Evolutionary conservation across 2,329 filamentous ascomycete genomes (phyloP), one percentile per base, ranked within the genome.

Genomic region (Colletotrichum paranaense): DNA sequence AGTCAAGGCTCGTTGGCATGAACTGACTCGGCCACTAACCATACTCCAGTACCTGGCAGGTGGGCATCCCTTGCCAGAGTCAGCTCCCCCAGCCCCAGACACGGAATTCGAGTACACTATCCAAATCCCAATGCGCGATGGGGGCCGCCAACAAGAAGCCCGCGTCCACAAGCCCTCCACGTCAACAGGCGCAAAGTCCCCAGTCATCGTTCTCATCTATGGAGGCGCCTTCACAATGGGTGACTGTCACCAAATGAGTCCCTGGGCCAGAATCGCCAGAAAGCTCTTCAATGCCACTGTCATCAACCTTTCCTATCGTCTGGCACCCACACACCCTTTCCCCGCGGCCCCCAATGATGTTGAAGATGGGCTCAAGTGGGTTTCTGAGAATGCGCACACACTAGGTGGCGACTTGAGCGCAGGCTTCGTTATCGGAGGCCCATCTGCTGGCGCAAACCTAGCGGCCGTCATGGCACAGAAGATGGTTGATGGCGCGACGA

Each of bases 251-350:
- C 52, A 68, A 3, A 28, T 59, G 24, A 56, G 52, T 14, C 16
- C 22, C 1, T 28, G 28, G 14, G 56, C 59, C 22, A 65, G 65
- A 19, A 35, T 35, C 0, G 59, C 24, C 2, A 26, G 62, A 11
- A 49, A n/a, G 14, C 11, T 57, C 2, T 63, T 56, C 19, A 42
- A 56, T 11, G 67, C 53, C 14, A 60, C 38, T 2, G 68, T 74
- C 5, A 79, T 87, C 14, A 86, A 84, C 74, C 81, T 86, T 1
- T 85, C 86, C 59, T 88, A 88, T 74, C 79, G 86, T 0, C 81
- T 88, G 11, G 86, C 84, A 1, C 86, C 86, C 0, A 85, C 87
- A 71, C 78, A 85, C 69, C 80, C 79, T 42, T 88, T 87, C 71
- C 86, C 86, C 0, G 78, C 75, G 7, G 81, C 81, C 4, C 77